Evolutionary conservation across 306 rosid genomes (phyloP).

Genomic region (Gastrolobium villosum): DNA sequence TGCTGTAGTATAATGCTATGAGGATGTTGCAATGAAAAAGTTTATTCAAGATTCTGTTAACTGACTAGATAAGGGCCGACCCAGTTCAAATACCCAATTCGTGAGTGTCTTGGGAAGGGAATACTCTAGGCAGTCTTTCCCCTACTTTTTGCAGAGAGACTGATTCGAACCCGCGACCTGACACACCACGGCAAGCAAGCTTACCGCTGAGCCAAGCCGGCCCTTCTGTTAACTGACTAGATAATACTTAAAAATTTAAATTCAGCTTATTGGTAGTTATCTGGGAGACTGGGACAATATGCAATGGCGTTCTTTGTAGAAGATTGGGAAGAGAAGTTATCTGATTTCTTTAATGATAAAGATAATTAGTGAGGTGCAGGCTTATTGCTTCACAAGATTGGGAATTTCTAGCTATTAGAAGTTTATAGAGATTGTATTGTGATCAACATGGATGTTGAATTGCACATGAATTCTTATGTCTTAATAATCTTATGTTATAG

Average conservation of each 20-base stretch:
- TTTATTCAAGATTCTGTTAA: conserved; percentile 28
- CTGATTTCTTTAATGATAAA: conserved; percentile 1
- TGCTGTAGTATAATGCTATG: conserved; percentile 5
- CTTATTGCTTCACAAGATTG: background rate
- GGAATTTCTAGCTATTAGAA: background rate
- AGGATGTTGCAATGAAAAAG: background rate
- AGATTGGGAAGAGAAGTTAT: background rate
- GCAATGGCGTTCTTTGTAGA: background rate
- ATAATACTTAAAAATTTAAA: background rate
- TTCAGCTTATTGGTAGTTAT: conserved; percentile 4
- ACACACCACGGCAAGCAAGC: too few relatives aligned
- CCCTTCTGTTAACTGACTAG: conserved; percentile 21
- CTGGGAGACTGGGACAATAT: background rate
- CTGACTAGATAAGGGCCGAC: background rate
- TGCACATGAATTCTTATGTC: conserved; percentile 11
- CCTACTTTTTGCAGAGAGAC: too few relatives aligned
- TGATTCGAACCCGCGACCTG: too few relatives aligned
- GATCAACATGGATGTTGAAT: conserved; percentile 15
- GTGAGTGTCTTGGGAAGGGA: too few relatives aligned
- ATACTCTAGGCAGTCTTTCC: too few relatives aligned
- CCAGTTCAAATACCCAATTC: too few relatives aligned
- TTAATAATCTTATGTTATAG: background rate
- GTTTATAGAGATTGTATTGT: background rate
- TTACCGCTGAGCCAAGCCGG: too few relatives aligned
- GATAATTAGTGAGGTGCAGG: background rate